Evolutionary conservation across 2,329 filamentous ascomycete genomes (phyloP), one percentile per base, ranked within the genome.

Genomic region (Colletotrichum karsti): DNA sequence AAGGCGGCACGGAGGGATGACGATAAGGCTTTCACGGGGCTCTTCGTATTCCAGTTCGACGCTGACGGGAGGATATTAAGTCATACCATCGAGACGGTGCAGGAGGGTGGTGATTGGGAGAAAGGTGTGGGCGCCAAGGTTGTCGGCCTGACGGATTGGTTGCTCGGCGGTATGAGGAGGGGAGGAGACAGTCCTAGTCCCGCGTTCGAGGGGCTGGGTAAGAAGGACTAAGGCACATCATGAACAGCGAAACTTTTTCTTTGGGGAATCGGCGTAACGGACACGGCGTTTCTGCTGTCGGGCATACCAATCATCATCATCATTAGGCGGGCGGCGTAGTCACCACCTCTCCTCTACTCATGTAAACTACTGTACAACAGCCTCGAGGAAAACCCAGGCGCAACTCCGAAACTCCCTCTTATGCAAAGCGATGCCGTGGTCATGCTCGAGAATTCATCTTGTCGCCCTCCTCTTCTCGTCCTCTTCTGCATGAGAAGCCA

Each of bases 1-100:
- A 72, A 12, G 73, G 74, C 5, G 30, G 71, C 73, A 20, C 76
- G 74, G 4, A 79, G 75, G 4, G 87, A 88, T 63, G 87, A 88
- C 55, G 88, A 88, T 69, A 91, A 93, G 74, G 92, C 95, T 75
- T 98, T 98, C 73, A 93, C 91, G 1, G 96, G 96, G 0, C 80
- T 98, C 10, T 99, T 98, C 80, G 91, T 97, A 67, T 99, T 99
- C 78, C 93, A 97, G 72, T 99, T 99, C 77, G 96, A 98, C 76
- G 86, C 90, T 51, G 88, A 97, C 74, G 96, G 96, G 1, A 87
- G 94, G 70, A 90, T 99, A 37, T 81, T 92, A 53, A 94, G 90
- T 72, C 96, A 98, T 79, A 97, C 93, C 0, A 98, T 99, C 74
- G 96, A 99, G 81, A 93, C 97, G 80, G 92, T 93, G 1, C 92